phyloP scores from a whole-genome alignment of 2,329 filamentous ascomycete genomes.

The Tricladium varicosporioides region DNA sequence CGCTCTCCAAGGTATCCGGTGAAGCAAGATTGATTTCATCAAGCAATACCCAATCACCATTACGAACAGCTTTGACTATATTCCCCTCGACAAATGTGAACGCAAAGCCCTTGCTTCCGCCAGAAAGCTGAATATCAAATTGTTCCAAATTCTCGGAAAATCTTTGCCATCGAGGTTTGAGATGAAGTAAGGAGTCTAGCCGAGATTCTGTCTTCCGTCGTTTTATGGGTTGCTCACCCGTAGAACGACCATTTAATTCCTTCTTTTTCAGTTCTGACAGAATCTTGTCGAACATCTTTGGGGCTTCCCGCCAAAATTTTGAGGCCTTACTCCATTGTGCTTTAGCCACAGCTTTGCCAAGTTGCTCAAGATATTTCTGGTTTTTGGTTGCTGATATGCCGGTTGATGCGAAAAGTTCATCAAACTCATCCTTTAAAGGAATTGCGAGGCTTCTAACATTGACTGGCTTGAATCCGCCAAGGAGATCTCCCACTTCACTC shows the following conservation, averaged over 20 bases:
- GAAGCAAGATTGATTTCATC: conserved; percentile 98
- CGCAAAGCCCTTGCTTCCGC: conserved; percentile 73
- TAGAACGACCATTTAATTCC: conserved; percentile 38
- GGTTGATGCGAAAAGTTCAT: conserved; percentile 81
- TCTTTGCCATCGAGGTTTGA: conserved; percentile 71
- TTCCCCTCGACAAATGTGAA: conserved; percentile 97
- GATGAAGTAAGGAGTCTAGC: conserved; percentile 57
- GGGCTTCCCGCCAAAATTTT: conserved; percentile 83
- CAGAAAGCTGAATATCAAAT: conserved; percentile 76
- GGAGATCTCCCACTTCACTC: conserved; percentile 91
- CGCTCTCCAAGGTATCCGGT: conserved; percentile 89
- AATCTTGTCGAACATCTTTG: conserved; percentile 79
- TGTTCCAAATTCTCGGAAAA: conserved; percentile 74
- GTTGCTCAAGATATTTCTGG: conserved; percentile 76
- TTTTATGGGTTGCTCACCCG: conserved; percentile 66
- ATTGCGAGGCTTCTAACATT: conserved; percentile 85
- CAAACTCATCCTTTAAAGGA: conserved; percentile 90
- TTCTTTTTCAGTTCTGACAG: conserved; percentile 52
- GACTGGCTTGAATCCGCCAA: conserved; percentile 95
- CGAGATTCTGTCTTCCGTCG: conserved; percentile 64
- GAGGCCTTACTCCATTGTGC: conserved; percentile 85
- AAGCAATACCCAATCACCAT: conserved; percentile 94
- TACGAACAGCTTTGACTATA: conserved; percentile 90
- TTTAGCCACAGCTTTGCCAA: conserved; percentile 76
- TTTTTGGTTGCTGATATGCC: conserved; percentile 86